Evolutionary conservation across 345 rosid genomes (phyloP).

Genomic region (Murraya paniculata): DNA sequence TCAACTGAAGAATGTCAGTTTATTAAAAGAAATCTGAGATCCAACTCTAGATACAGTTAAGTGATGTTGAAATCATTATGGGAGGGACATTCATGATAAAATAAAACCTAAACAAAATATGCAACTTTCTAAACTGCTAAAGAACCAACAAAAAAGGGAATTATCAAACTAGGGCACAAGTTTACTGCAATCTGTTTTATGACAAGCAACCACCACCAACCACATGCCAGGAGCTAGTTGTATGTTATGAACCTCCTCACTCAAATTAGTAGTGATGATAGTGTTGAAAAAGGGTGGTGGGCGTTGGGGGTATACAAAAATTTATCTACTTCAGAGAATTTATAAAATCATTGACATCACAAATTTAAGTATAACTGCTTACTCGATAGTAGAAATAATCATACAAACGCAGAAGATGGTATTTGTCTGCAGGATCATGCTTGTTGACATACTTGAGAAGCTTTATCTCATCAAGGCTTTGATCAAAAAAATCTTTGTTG

Average conservation of each 20-base stretch:
- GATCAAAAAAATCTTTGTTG: conserved; percentile 99
- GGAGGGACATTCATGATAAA: neutral
- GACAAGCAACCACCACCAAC: neutral
- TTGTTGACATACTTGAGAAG: conserved; percentile 97
- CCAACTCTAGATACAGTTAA: neutral
- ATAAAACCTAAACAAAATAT: neutral
- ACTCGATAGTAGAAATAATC: conserved; percentile 98
- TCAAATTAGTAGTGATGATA: neutral
- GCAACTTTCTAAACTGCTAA: neutral
- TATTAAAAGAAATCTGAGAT: neutral
- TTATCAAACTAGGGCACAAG: neutral
- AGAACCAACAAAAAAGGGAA: neutral
- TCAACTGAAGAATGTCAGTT: neutral
- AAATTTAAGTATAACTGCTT: conserved; percentile 31
- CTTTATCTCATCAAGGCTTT: conserved; percentile 98
- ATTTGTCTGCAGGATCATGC: conserved; percentile 97
- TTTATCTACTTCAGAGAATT: neutral
- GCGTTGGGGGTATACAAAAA: neutral
- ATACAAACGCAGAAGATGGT: conserved; percentile 93
- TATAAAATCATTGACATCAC: conserved; percentile 1
- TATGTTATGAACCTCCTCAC: neutral
- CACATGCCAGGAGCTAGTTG: neutral
- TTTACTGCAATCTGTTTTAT: neutral
- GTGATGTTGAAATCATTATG: neutral
- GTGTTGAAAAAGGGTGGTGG: neutral